Base-by-base conservation (phyloP, 2,329 filamentous ascomycete species). In the Fusarium mangiferae region DNA sequence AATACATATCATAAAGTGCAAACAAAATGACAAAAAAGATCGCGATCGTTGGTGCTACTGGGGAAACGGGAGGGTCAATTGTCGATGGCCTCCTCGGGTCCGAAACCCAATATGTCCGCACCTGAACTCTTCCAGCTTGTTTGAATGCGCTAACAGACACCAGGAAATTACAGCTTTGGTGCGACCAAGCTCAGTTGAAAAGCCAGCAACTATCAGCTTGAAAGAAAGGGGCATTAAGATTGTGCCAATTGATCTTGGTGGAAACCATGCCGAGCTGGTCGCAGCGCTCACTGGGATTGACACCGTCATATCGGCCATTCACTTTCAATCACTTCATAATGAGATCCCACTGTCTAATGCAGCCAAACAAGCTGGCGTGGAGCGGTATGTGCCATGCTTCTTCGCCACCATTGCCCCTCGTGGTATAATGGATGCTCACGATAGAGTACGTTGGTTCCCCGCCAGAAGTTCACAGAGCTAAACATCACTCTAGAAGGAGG, bases 371-470 rank as follows among this genome's bases (percentile, higher is more conserved):
- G 85, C 84, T 7, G 86, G 87, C 1, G 84, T 89, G 15, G 82
- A 84, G 68, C 84, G 88, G 48, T 90, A 88, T 70, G 83, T 89
- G 36, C 87, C 87, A 5, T 86, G 85, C 73, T 84, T 82, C 62
- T 89, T 86, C 62, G 83, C 82, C n/a, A 84, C 86, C 0, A 79
- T 86, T 22, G 79, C 82, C 3, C 84, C 86, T 12, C 54, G 84
- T 1, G 84, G 84, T 12, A 70, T 80, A 11, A 73, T 80, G 68
- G 22, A 18, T 20, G 26, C 78, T 10, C 45, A 45, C 6, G 72
- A 72, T 39, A 20, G 22, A 8, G 60, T 72, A 45, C 18, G 45
- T n/a, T 8, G 30, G 5, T 2, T 11, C n/a, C 18, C 22, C 8
- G 4, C 3, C 6, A 4, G 24, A 6, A 26, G 11, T 9, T 20